Evolutionary conservation across 1,284 basidiomycete species (phyloP).

Genomic region (Puccinia novopanici): DNA sequence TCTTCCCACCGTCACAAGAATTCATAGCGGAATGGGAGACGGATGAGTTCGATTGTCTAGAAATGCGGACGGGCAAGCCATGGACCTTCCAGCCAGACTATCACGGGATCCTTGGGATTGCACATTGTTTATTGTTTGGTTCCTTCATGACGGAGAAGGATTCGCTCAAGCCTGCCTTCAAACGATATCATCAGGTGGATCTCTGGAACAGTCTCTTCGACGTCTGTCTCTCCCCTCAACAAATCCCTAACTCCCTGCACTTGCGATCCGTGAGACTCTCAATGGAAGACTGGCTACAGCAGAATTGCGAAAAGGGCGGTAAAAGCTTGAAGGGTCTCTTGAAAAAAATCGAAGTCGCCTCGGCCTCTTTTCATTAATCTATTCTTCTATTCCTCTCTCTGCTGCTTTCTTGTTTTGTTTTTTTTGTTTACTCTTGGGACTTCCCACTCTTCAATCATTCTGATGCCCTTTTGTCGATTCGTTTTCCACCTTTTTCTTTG

Average conservation of each 20-base stretch:
- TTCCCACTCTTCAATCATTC: too few relatives aligned
- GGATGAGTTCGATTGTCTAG: conserved; percentile 83
- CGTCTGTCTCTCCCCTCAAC: conserved; percentile 75
- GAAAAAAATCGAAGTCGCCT: conserved; percentile 69
- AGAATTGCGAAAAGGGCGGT: conserved; percentile 71
- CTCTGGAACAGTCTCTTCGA: conserved; percentile 86
- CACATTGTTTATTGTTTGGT: conserved; percentile 93
- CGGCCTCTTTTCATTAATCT: conserved; percentile 41
- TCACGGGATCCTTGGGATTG: conserved; percentile 85
- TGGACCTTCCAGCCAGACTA: conserved; percentile 98
- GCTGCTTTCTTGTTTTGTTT: conserved; percentile 31
- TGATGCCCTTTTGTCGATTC: too few relatives aligned
- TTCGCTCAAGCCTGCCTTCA: conserved; percentile 71
- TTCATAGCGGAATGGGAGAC: conserved; percentile 86
- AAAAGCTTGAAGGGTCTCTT: conserved; percentile 80
- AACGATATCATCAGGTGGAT: conserved; percentile 91
- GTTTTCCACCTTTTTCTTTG: too few relatives aligned
- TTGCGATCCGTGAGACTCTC: conserved; percentile 65
- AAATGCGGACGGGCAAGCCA: conserved; percentile 76
- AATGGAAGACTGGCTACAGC: conserved; percentile 82
- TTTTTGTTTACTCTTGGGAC: background rate
- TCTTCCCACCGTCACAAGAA: conserved; percentile 75
- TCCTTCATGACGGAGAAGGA: conserved; percentile 81
- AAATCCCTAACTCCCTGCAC: conserved; percentile 60
- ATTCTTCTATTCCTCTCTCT: background rate